A percentile compares a stretch with the other conserved stretches of the same genome.
phyloP scores from a whole-genome alignment of 768 basidiomycete species.

The Coprinellus micaceus region DNA sequence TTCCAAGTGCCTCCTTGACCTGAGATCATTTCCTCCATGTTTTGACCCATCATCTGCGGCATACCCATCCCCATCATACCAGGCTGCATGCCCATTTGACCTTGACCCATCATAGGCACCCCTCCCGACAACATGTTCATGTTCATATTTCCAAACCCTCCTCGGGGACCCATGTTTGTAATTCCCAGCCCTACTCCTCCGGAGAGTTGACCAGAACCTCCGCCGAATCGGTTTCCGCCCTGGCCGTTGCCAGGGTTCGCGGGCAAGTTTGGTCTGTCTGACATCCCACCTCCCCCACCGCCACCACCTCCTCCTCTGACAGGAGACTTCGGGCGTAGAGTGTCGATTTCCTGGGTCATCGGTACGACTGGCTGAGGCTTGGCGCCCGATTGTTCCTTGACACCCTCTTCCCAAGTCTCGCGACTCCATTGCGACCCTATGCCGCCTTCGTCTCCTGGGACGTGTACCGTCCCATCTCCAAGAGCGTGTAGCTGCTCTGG shows the following conservation, averaged over 20 bases:
- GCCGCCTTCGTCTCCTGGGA: slow-evolving; percentile 40
- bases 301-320: slow-evolving; percentile 23
- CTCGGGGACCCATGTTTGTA: slow-evolving; percentile 3
- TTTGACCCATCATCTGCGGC: slow-evolving; percentile 31
- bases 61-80: slow-evolving; percentile 12
- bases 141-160: slow-evolving; percentile 6
- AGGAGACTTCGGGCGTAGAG: slow-evolving; percentile 83
- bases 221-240: slow-evolving; percentile 7
- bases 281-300: slow-evolving; percentile 1
- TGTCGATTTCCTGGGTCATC: slow-evolving; percentile 75
- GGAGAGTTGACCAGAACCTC: slow-evolving; percentile 12
- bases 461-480: slow-evolving; percentile 30
- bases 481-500: slow-evolving; percentile 39
- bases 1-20: slow-evolving; percentile 17
- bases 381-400: slow-evolving; percentile 51
- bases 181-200: slow-evolving; percentile 24
- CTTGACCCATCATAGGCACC: slow-evolving; percentile 23
- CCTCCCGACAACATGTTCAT: slow-evolving; percentile 13
- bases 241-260: not conserved
- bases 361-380: slow-evolving; percentile 61
- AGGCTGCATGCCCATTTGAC: slow-evolving; percentile 24
- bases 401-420: slow-evolving; percentile 61
- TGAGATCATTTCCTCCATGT: slow-evolving; percentile 18
- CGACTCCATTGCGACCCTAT: slow-evolving; percentile 53
- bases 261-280: not conserved